phyloP scores from a whole-genome alignment of 2,329 filamentous ascomycete genomes.

The Ophiostoma tasmaniense region DNA sequence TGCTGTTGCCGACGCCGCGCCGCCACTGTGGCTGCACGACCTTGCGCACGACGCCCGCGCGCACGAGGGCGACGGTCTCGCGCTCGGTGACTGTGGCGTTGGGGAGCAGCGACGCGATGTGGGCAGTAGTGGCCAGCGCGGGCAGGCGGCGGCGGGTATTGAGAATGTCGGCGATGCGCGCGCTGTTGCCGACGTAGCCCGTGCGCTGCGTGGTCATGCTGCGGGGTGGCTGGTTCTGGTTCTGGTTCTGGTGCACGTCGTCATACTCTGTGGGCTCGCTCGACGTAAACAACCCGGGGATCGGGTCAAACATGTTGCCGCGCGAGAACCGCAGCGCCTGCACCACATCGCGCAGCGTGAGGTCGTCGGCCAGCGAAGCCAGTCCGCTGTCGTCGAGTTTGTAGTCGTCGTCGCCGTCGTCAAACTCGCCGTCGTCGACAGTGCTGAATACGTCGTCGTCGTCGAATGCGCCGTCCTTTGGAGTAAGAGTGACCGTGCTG shows the following conservation, averaged over 20 bases:
- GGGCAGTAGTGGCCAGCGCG: constrained; percentile 55
- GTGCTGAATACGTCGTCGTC: constrained; percentile 19
- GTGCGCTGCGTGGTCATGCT: no score
- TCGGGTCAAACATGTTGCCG: constrained; percentile 52
- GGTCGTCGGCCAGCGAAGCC: constrained; percentile 44
- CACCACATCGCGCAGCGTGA: constrained; percentile 51
- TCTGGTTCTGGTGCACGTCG: not conserved
- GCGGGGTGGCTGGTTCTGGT: not conserved
- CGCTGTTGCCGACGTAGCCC: constrained; percentile 20
- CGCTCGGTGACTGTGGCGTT: constrained; percentile 59
- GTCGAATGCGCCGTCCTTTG: not conserved
- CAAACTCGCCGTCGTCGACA: constrained; percentile 24
- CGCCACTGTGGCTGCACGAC: constrained; percentile 51
- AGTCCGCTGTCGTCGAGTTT: constrained; percentile 52
- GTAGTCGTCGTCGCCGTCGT: constrained; percentile 29
- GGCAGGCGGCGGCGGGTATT: constrained; percentile 52
- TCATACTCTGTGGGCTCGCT: not conserved
- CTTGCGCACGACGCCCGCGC: constrained; percentile 49
- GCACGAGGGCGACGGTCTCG: constrained; percentile 54
- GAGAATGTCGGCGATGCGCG: constrained; percentile 52
- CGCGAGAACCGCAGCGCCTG: constrained; percentile 58
- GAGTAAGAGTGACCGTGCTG: not conserved
- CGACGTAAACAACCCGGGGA: constrained; percentile 37
- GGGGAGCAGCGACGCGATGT: constrained; percentile 54
- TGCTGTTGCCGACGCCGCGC: constrained; percentile 18